Base-by-base conservation (phyloP, 2,329 filamentous ascomycete species). In the Chalaropsis ovoidea region DNA sequence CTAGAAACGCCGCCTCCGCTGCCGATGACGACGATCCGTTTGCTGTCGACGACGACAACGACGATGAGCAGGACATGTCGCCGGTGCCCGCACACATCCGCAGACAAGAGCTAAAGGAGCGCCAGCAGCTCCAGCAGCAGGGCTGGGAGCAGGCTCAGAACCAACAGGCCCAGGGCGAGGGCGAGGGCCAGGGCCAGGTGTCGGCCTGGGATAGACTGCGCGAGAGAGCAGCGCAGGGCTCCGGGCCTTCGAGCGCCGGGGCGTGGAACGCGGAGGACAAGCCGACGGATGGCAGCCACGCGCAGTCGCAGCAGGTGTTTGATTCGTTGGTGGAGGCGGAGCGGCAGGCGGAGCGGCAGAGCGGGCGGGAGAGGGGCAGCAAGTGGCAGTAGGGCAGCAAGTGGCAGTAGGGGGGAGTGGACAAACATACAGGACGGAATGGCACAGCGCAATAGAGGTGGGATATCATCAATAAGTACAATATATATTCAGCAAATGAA, bases 271-370 rank as follows among this genome's bases (percentile, higher is more conserved):
- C 63, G 17, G 65, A 61, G 17, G 65, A 61, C 6, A 61, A 54
- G 61, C 31, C 49, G 24, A 17, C 61, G 7, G 52, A 27, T 7
- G n/a, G 31, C 4, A 45, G 45, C 19, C 47, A 64, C 10, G 42
- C 31, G 4, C 24, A 62, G 41, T 79, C 80, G 5, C 80, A 82
- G 67, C 76, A 73, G 67, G 79, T 82, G 39, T 82, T 82, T 69
- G 80, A 82, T 67, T 73, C 73, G 22, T 72, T 81, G 66, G 65
- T 82, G 2, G 79, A 82, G 52, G 72, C 74, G 15, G 80, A 82
- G 67, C 73, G 77, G 24, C 71, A 82, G 52, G 72, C 74, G 15
- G 80, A 82, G 67, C 73, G 77, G 24, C 71, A 68, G 17, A 72
- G 72, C 10, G 67, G 64, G 3, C 72, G 73, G 3, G 72, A 75